These are phyloP conservation scores for Paramecium octaurelia DNA, from an alignment of 73 alveolate genomes.

Conservation along the genomic window DNA sequence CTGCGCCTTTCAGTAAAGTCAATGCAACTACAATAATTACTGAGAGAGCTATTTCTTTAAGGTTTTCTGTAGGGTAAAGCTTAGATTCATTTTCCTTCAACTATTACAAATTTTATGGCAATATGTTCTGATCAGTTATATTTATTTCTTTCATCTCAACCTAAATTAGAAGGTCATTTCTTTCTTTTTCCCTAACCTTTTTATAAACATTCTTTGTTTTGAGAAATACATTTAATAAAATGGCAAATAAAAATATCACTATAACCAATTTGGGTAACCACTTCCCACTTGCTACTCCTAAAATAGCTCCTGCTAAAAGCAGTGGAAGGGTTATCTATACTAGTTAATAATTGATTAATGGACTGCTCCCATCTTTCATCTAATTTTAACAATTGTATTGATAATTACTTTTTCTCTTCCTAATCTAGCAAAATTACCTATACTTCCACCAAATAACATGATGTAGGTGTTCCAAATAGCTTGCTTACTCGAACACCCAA, in stretches of 20 bases:
- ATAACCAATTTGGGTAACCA: slow-evolving; percentile 22
- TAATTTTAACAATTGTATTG: neutral
- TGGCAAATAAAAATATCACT: neutral
- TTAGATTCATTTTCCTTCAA: neutral
- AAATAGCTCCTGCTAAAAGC: slow-evolving; percentile 4
- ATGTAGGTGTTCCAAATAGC: slow-evolving; percentile 46
- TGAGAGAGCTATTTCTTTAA: slow-evolving; percentile 3
- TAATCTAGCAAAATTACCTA: slow-evolving; percentile 16
- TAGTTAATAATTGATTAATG: slow-evolving; percentile 4
- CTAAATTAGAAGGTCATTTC: neutral
- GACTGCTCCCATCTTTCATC: neutral
- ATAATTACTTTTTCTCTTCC: slow-evolving; percentile 23
- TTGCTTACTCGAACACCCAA: slow-evolving; percentile 7
- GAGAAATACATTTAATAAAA: neutral
- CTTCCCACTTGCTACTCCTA: slow-evolving; percentile 37
- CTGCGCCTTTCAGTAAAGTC: neutral
- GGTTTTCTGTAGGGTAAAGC: neutral
- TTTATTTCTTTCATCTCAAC: neutral
- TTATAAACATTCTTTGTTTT: neutral
- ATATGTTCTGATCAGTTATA: neutral
- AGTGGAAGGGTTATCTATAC: slow-evolving; percentile 25
- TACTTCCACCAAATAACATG: slow-evolving; percentile 23
- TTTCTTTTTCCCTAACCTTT: neutral
- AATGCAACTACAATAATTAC: neutral
- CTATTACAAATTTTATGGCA: neutral